phyloP scores from a whole-genome alignment of 192 early-diverging fungal genomes.

The Coemansia asiatica region DNA sequence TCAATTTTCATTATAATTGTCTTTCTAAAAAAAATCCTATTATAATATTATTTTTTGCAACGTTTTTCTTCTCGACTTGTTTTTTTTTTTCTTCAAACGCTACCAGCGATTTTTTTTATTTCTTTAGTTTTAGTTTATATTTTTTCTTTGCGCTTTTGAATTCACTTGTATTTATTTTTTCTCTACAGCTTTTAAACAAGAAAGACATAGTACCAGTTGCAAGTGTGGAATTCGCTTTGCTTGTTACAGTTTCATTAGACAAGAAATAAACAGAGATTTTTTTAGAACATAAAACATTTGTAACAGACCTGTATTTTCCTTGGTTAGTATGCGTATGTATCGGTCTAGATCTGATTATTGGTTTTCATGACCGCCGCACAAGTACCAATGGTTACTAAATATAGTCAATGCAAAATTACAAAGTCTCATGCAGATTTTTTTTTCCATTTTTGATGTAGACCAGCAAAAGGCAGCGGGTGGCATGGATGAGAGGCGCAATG shows the following conservation, averaged over 20 bases:
- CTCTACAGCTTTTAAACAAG: neutral
- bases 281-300: neutral
- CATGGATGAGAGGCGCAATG: constrained; percentile 10
- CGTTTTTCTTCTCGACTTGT: neutral
- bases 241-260: too few relatives aligned
- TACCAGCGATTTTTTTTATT: neutral
- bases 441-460: neutral
- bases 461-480: constrained; percentile 12
- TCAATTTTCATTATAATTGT: constrained; percentile 1
- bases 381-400: neutral
- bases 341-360: neutral
- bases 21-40: neutral
- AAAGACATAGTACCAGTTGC: neutral
- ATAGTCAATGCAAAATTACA: neutral
- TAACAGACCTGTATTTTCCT: neutral
- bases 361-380: too few relatives aligned
- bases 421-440: neutral
- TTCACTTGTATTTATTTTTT: neutral
- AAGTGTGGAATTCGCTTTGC: too few relatives aligned
- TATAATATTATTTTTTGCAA: neutral
- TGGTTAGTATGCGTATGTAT: neutral
- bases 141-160: neutral
- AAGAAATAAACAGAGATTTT: too few relatives aligned
- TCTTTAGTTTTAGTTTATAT: neutral
- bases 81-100: neutral